Base-by-base conservation (phyloP, 768 basidiomycete species). In the Tylopilus sp. region DNA sequence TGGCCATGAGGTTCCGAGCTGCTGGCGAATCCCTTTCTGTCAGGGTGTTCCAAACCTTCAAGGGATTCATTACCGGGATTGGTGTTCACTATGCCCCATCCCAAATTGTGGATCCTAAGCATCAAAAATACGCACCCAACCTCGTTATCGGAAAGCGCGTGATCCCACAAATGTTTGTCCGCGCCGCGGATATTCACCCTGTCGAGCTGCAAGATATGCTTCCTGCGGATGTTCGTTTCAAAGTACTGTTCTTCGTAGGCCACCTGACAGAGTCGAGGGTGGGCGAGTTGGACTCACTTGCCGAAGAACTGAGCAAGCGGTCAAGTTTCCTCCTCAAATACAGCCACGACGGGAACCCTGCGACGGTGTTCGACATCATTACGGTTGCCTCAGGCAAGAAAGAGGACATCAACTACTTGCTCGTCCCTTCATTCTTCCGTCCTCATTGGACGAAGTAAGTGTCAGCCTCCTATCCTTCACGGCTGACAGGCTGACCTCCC, bases 361-460 rank as follows among this genome's bases (percentile, higher is more conserved):
- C 42, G 3, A 29, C 42, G 5, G 42, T 43, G 19, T 43, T 43
- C 26, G 42, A 43, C 28, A 29, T 28, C 26, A 30, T 45, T 6
- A 30, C 43, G 6, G 10, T 44, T 19, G 29, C 43, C 19, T 24
- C 29, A 3, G 43, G 43, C n/a, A 44, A 44, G 28, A 44, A 44
- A 17, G 43, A 44, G 11, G 28, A 21, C 19, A 44, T 65, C 10
- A 66, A 71, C 28, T 73, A 66, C 48, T 60, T 71, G 14, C 50
- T 53, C 21, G 53, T 76, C 25, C 75, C 74, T 0, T 52, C 44
- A 13, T 41, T 63, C 28, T 50, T 30, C 50, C 50, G 50, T 25
- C 26, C 50, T n/a, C 50, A 51, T 19, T 51, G 50, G 50, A 19
- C 41, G 4, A 51, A 36, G 50, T 51, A 13, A 44, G 50, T 28